These are phyloP conservation scores for Tausonia pullulans DNA, from an alignment of 1,284 basidiomycete genomes.

Conservation along the genomic window DNA sequence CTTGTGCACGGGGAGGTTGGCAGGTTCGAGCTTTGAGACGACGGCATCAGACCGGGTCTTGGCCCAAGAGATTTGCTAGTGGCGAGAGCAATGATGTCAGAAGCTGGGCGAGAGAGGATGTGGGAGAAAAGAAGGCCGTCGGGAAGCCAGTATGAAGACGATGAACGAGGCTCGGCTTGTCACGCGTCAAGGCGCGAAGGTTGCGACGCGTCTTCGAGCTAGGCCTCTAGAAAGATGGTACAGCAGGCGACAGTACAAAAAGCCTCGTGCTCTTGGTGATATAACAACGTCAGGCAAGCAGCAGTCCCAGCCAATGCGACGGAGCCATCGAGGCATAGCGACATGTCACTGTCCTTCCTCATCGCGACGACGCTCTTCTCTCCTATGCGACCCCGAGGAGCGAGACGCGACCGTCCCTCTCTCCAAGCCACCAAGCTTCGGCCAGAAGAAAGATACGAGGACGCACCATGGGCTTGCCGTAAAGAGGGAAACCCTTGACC, in stretches of 20 bases:
- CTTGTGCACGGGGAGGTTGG: slow-evolving; percentile 63
- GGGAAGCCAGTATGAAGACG: too few relatives aligned
- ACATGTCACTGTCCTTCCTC: too few relatives aligned
- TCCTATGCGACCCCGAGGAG: neutral
- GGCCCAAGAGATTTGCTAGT: slow-evolving; percentile 86
- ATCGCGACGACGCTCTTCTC: neutral
- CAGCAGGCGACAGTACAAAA: too few relatives aligned
- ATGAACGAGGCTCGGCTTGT: too few relatives aligned
- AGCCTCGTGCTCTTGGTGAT: too few relatives aligned
- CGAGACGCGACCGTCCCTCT: neutral
- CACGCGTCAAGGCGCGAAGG: too few relatives aligned
- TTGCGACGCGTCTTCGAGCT: too few relatives aligned
- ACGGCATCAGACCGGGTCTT: slow-evolving; percentile 78
- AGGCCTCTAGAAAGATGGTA: too few relatives aligned
- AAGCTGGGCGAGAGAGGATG: neutral
- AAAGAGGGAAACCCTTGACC: slow-evolving; percentile 85
- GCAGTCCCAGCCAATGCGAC: neutral
- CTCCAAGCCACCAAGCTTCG: neutral
- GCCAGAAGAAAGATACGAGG: neutral
- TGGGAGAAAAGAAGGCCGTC: too few relatives aligned
- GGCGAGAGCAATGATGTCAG: neutral
- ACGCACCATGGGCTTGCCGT: slow-evolving; percentile 87
- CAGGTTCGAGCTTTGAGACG: slow-evolving; percentile 58
- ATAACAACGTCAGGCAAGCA: too few relatives aligned
- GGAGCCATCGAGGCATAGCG: neutral